phyloP scores from a whole-genome alignment of 1,284 basidiomycete species.

The Abortiporus biennis region DNA sequence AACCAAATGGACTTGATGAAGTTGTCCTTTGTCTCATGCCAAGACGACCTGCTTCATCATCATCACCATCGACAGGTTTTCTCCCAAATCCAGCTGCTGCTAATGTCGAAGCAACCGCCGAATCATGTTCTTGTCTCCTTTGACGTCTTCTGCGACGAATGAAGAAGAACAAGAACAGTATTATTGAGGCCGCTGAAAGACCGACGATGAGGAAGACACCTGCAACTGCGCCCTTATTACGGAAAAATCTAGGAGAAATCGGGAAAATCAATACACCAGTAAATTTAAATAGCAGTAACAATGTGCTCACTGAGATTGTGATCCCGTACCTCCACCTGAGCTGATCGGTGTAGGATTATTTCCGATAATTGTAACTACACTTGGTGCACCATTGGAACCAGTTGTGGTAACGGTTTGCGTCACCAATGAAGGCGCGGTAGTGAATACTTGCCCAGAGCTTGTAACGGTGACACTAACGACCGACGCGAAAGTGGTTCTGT shows the following conservation, averaged over 20 bases:
- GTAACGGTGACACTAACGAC: constrained; percentile 56
- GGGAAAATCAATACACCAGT: background rate
- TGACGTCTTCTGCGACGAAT: constrained; percentile 57
- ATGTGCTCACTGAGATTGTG: constrained; percentile 38
- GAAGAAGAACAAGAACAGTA: constrained; percentile 66
- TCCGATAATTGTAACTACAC: constrained; percentile 54
- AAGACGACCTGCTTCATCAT: constrained; percentile 31
- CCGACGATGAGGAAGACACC: constrained; percentile 76
- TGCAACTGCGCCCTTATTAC: constrained; percentile 68
- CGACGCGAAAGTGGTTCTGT: constrained; percentile 25
- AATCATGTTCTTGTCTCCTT: constrained; percentile 56
- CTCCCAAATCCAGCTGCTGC: constrained; percentile 64
- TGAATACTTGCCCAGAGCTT: constrained; percentile 40
- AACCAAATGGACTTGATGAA: constrained; percentile 12
- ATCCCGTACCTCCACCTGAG: constrained; percentile 31
- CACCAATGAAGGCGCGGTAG: constrained; percentile 47
- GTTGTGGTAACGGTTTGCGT: constrained; percentile 54
- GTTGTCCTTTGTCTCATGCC: constrained; percentile 20
- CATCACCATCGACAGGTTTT: constrained; percentile 61
- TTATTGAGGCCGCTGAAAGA: constrained; percentile 61
- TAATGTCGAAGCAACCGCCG: constrained; percentile 58
- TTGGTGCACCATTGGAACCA: constrained; percentile 39
- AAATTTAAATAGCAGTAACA: constrained; percentile 2
- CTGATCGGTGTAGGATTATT: constrained; percentile 61
- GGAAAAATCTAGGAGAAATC: constrained; percentile 52